Evolutionary conservation across 768 basidiomycete species (phyloP), one percentile per base, ranked within the genome.

Genomic region (Trametes punicea): DNA sequence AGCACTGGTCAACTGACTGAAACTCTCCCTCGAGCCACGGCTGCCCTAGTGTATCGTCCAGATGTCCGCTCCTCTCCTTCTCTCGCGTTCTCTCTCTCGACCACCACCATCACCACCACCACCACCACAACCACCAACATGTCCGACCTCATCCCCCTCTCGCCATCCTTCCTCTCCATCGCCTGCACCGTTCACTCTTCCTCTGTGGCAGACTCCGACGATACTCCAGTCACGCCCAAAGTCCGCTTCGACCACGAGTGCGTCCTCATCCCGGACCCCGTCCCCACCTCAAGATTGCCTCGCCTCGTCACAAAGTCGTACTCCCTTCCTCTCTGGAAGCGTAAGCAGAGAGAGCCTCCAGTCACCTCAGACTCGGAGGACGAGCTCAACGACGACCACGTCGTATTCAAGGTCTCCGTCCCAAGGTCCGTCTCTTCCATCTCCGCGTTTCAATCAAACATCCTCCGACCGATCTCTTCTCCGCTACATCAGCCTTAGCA

Each of bases 231-330:
- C 40, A 29, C 62, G 0, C 40, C 51, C 56, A 56, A 42, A 36
- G 89, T 90, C 4, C 79, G 88, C 53, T 91, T 91, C 70, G 81
- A 90, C 73, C 74, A 75, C 50, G 79, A 85, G 64, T 90, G 89
- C 56, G 74, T 88, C 4, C 78, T 91, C 63, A 90, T 91, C 53
- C 88, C 88, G n/a, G 81, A 86, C 48, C 67, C 64, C 15, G 62
- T 64, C 1, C 66, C 68, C 15, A 70, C 72, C 46, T 71, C 74
- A 4, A 80, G 75, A 50, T 70, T 77, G 25, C 76, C 82, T 23
- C 73, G 77, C 40, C 71, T 87, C 44, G 66, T 84, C 62, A 83
- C 82, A 25, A 88, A 81, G 64, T 83, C 84, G 3, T 87, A 85
- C 60, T 77, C 84, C 0, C 73, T 90, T 55, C 87, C 88, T 0